Conservation (phyloP, 2,329 filamentous ascomycete genomes). For the Macrophomina tecta region DNA sequence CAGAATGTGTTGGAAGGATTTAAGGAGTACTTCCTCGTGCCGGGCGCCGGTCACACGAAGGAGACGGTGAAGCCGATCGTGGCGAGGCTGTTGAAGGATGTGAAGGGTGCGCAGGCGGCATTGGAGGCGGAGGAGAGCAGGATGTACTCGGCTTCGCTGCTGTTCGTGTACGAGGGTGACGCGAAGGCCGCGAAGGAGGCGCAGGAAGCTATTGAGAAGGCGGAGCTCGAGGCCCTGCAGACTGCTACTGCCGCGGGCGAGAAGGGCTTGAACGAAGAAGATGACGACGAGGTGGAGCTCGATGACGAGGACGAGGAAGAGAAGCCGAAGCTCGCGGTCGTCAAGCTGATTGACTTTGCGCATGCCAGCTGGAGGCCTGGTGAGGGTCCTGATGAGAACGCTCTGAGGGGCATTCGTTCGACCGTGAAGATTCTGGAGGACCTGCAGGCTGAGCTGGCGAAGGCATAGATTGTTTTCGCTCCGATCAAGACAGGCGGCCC, state of each 20-base stretch:
- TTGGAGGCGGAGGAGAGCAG: slow-evolving; percentile 68
- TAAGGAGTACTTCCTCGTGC: slow-evolving; percentile 59
- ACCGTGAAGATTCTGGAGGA: slow-evolving; percentile 74
- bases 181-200: slow-evolving; percentile 44
- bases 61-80: slow-evolving; percentile 28
- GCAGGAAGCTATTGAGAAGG: slow-evolving; percentile 32
- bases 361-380: slow-evolving; percentile 86
- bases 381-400: slow-evolving; percentile 84
- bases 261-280: slow-evolving; percentile 42
- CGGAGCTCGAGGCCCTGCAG: slow-evolving; percentile 31
- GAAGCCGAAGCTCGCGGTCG: slow-evolving; percentile 70
- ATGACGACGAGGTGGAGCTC: slow-evolving; percentile 51
- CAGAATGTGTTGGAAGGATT: slow-evolving; percentile 65
- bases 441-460: slow-evolving; percentile 51
- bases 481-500: neutral
- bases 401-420: slow-evolving; percentile 74
- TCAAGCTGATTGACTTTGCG: slow-evolving; percentile 96
- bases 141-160: slow-evolving; percentile 70
- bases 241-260: slow-evolving; percentile 48
- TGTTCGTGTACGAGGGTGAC: slow-evolving; percentile 72
- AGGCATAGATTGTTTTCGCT: slow-evolving; percentile 3
- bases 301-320: slow-evolving; percentile 61
- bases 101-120: slow-evolving; percentile 61
- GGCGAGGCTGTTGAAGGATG: slow-evolving; percentile 47
- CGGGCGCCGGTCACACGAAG: slow-evolving; percentile 45